Base-by-base conservation (phyloP, 345 rosid species). In the Arabidopsis suecica region DNA sequence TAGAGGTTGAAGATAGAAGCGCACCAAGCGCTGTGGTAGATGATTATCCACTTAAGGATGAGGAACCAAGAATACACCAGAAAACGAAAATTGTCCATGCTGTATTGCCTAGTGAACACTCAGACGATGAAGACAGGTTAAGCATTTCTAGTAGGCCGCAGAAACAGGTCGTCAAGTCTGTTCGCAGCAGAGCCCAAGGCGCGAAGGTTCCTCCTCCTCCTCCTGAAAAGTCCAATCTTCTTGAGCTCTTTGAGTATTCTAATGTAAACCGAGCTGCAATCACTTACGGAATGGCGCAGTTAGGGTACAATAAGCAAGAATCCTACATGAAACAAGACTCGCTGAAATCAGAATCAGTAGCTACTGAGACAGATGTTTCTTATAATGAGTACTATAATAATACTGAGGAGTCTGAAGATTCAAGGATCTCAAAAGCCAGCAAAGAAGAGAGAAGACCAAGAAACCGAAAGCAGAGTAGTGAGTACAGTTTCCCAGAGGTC, bases 291-390 rank as follows among this genome's bases (percentile, higher is more conserved):
- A 82, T 64, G 81, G 10, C 63, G 0, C 81, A 78, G 51, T 13
- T 72, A 75, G 66, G 76, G 49, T 65, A 56, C 74, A 18, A 32
- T 76, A 66, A 81, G 69, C 82, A 85, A 82, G 75, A 64, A 66
- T 50, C 76, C 42, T 68, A 30, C 76, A 0, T 3, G n/a, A 71
- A 81, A 61, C 89, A 83, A 55, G 69, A 82, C 56, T 81, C 89
- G 7, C 56, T 75, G 79, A 81, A 81, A 50, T 77, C 33, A 8
- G 71, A 76, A 45, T 77, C 80, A 57, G 18, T 57, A 50, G 77
- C 73, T 65, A 71, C 85, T 54, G 89, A 80, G 74, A 81, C 83
- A 22, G 84, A 87, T 36, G 81, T 83, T 50, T 73, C 88, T 60
- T 80, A 73, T 22, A 79, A 62, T 55, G 90, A 65, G 9, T 79